A percentile compares a stretch with the other conserved stretches of the same genome.
These are phyloP conservation scores for Ploettnerulaceae sp. DNA, from an alignment of 2,329 filamentous ascomycete species.

Conservation along the genomic window DNA sequence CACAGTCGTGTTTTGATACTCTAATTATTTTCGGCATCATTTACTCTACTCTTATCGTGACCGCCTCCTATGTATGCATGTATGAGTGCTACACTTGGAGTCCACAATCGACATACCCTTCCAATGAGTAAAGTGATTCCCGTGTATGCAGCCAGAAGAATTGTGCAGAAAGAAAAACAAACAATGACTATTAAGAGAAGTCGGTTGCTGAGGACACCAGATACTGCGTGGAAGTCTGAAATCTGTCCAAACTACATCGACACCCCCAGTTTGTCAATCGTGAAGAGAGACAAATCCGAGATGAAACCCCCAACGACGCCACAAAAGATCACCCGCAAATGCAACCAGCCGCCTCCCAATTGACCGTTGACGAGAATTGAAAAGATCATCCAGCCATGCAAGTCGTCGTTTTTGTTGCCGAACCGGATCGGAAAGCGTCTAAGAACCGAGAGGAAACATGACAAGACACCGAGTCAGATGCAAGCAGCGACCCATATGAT, in stretches of 20 bases:
- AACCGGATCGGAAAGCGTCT: conserved; percentile 28
- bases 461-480: conserved; percentile 30
- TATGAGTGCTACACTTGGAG: neutral
- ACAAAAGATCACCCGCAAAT: conserved; percentile 23
- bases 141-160: conserved; percentile 27
- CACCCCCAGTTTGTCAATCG: conserved; percentile 16
- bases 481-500: conserved; percentile 35
- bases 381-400: conserved; percentile 32
- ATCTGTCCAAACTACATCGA: conserved; percentile 11
- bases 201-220: conserved; percentile 2
- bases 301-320: conserved; percentile 20
- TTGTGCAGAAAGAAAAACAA: conserved; percentile 12
- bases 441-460: conserved; percentile 26
- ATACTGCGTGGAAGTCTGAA: conserved; percentile 3
- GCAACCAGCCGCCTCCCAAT: conserved; percentile 24
- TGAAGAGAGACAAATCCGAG: conserved; percentile 12
- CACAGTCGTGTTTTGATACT: conserved; percentile 1
- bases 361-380: conserved; percentile 19
- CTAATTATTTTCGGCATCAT: conserved; percentile 3
- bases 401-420: conserved; percentile 32
- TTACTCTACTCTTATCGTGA: too few species aligned
- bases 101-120: conserved; percentile 6
- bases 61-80: too few species aligned
- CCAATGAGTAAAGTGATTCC: conserved; percentile 17
- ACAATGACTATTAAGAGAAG: conserved; percentile 4